These are phyloP conservation scores for Vigna hirtella DNA, from an alignment of 306 rosid species.

Conservation along the genomic window DNA sequence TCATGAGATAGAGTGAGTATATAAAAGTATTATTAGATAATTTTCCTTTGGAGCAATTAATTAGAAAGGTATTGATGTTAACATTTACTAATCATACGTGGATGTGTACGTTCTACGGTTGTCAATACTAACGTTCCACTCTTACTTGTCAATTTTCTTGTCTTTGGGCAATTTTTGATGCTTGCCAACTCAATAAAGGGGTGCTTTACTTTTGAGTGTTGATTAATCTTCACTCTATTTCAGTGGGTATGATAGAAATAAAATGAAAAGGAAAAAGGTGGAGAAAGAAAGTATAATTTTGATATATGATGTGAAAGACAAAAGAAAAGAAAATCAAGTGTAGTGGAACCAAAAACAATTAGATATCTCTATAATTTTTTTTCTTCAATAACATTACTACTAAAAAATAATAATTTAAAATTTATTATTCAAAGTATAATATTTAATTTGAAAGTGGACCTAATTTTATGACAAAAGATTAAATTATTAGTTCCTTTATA, in stretches of 20 bases:
- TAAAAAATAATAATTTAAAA: too few relatives aligned
- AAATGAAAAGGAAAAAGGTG: not conserved
- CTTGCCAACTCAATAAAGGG: slow-evolving; percentile 37
- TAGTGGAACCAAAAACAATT: not conserved
- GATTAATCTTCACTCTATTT: slow-evolving; percentile 7
- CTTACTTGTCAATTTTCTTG: slow-evolving; percentile 18
- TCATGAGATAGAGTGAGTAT: too few relatives aligned
- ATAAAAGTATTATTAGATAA: not conserved
- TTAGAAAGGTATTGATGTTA: slow-evolving; percentile 2
- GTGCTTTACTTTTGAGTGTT: slow-evolving; percentile 33
- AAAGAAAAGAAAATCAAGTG: not conserved
- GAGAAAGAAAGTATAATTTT: not conserved
- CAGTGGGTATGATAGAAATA: not conserved
- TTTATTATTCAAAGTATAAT: too few relatives aligned
- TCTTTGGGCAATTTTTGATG: not conserved
- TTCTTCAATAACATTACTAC: too few relatives aligned
- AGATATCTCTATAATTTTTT: not conserved
- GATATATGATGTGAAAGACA: not conserved
- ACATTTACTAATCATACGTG: not conserved
- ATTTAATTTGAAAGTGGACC: not conserved
- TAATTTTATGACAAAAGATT: not conserved
- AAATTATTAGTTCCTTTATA: not conserved
- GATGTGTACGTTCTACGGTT: slow-evolving; percentile 3
- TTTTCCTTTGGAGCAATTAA: not conserved
- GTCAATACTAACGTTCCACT: not conserved